Conservation (phyloP, 768 basidiomycete genomes). For the Chalciporus pseudorubinellus region DNA sequence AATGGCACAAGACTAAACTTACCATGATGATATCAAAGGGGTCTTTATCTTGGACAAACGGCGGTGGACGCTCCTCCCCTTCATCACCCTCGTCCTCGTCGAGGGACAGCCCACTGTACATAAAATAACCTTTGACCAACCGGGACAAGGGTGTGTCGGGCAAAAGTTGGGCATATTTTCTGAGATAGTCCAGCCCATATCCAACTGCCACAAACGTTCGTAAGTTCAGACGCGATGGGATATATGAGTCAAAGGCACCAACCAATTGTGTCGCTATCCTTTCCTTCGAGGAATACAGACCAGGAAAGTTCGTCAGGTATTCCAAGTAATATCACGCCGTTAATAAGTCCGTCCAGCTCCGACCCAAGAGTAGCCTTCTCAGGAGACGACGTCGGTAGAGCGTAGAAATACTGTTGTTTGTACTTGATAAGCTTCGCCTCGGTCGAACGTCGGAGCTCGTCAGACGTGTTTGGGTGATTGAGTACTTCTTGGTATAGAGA, state of each 20-base stretch:
- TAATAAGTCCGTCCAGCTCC: slow-evolving; percentile 69
- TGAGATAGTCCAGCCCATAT: slow-evolving; percentile 57
- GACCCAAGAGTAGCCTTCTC: slow-evolving; percentile 48
- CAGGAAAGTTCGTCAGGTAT: slow-evolving; percentile 83
- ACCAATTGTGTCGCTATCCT: slow-evolving; percentile 68
- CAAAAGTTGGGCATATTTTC: slow-evolving; percentile 63
- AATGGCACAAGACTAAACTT: slow-evolving; percentile 18
- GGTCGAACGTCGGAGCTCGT: slow-evolving; percentile 71
- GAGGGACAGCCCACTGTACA: slow-evolving; percentile 50
- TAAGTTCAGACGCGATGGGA: not conserved
- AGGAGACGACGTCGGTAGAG: slow-evolving; percentile 47
- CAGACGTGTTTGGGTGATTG: slow-evolving; percentile 74
- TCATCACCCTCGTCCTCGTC: slow-evolving; percentile 36
- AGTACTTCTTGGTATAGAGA: slow-evolving; percentile 74
- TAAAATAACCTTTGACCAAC: slow-evolving; percentile 66
- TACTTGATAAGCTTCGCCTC: slow-evolving; percentile 74
- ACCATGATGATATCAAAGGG: slow-evolving; percentile 64
- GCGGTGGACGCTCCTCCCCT: slow-evolving; percentile 12
- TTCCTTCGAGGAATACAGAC: slow-evolving; percentile 72
- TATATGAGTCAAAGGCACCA: slow-evolving; percentile 24
- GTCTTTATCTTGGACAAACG: slow-evolving; percentile 40
- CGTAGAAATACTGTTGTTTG: slow-evolving; percentile 58
- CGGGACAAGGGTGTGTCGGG: slow-evolving; percentile 54
- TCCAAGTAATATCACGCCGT: slow-evolving; percentile 71
- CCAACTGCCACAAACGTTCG: slow-evolving; percentile 41